A percentile compares a stretch with the other conserved stretches of the same genome.
These are phyloP conservation scores for Gossypium anomalum DNA, from an alignment of 345 rosid genomes.

Conservation along the genomic window DNA sequence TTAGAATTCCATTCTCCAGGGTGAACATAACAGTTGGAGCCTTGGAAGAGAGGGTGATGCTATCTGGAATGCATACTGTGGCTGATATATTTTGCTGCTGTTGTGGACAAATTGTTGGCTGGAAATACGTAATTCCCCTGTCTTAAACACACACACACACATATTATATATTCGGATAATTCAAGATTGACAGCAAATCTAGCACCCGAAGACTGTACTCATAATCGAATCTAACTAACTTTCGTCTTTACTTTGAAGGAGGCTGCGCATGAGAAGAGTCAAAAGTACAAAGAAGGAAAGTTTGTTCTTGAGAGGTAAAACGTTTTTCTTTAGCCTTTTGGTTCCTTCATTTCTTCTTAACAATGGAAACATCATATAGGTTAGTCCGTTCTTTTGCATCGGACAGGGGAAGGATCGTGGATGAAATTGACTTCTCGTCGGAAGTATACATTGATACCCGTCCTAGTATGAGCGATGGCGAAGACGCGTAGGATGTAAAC, in stretches of 20 bases:
- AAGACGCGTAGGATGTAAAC: constrained; percentile 34
- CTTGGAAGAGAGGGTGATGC: constrained; percentile 71
- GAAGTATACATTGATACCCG: constrained; percentile 60
- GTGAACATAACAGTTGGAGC: constrained; percentile 69
- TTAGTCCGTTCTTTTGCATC: background rate
- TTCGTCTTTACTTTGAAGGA: constrained; percentile 38
- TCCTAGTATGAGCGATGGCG: constrained; percentile 45
- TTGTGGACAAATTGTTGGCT: constrained; percentile 85
- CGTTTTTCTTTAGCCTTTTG: background rate
- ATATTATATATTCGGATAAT: background rate
- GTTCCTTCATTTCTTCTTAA: background rate
- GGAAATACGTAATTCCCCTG: constrained; percentile 73
- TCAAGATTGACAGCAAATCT: background rate
- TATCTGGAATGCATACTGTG: constrained; percentile 77
- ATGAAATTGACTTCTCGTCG: constrained; percentile 58
- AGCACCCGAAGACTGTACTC: background rate
- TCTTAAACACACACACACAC: background rate
- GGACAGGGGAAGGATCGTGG: constrained; percentile 69
- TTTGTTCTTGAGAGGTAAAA: constrained; percentile 74
- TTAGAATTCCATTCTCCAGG: constrained; percentile 36
- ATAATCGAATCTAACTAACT: background rate
- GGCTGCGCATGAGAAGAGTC: constrained; percentile 64
- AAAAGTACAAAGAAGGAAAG: constrained; percentile 81
- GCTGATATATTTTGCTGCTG: constrained; percentile 85
- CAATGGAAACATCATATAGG: background rate